Evolutionary conservation across 208 protist genomes (phyloP).

Genomic region (Trypanosomatidae sp.): DNA sequence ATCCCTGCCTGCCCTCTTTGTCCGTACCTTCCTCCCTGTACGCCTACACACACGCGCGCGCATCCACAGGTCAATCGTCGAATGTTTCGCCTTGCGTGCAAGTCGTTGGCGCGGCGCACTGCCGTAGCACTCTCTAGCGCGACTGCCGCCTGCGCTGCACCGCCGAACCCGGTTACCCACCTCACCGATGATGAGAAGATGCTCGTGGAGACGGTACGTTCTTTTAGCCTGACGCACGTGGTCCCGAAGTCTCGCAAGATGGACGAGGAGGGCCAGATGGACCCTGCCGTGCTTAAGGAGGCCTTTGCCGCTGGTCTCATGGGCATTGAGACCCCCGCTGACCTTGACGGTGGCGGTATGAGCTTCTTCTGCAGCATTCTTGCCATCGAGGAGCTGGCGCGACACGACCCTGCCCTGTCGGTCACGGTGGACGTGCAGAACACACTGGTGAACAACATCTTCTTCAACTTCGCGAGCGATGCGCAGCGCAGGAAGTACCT

Average conservation of each 20-base stretch:
- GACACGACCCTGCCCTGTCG: conserved; percentile 83
- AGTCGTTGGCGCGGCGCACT: conserved; percentile 41
- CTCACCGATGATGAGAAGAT: conserved; percentile 72
- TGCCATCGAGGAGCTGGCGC: conserved; percentile 88
- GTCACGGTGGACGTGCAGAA: conserved; percentile 93
- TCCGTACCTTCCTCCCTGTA: not conserved
- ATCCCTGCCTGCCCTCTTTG: too few species aligned
- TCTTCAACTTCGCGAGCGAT: conserved; percentile 81
- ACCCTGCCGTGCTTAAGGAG: conserved; percentile 61
- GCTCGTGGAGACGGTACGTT: conserved; percentile 64
- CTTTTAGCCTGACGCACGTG: conserved; percentile 68
- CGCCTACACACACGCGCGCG: not conserved
- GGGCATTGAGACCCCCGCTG: conserved; percentile 76
- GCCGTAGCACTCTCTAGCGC: conserved; percentile 18
- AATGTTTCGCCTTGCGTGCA: conserved; percentile 43
- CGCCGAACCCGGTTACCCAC: conserved; percentile 36
- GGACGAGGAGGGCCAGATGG: conserved; percentile 77
- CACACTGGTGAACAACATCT: conserved; percentile 90
- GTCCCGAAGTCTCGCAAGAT: conserved; percentile 69
- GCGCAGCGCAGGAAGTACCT: conserved; percentile 88
- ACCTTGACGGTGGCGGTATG: conserved; percentile 68
- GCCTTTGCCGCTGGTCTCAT: conserved; percentile 85
- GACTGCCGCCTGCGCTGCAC: conserved; percentile 6
- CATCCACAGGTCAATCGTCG: not conserved
- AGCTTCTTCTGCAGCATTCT: conserved; percentile 80